These are phyloP conservation scores for Phialemoniopsis sp. DNA, from an alignment of 2,329 filamentous ascomycete species.

Conservation along the genomic window DNA sequence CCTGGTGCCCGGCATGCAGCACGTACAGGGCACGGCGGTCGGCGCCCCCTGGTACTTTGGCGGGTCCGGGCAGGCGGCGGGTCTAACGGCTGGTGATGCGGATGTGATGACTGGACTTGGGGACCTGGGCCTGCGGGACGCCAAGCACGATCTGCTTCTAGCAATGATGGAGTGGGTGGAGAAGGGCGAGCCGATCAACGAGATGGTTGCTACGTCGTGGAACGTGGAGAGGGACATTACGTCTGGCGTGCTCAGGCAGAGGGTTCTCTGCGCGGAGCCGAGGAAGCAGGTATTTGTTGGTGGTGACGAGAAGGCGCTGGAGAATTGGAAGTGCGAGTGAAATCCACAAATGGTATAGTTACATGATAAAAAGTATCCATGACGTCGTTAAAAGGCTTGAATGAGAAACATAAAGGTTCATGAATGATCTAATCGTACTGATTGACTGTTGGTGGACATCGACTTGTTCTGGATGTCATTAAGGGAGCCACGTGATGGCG, in stretches of 20 bases:
- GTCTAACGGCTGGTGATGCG: conserved; percentile 2
- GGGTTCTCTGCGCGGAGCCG: conserved; percentile 1
- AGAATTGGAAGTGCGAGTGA: too few relatives aligned
- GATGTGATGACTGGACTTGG: conserved; percentile 15
- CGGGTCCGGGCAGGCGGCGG: conserved; percentile 17
- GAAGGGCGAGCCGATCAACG: conserved; percentile 14
- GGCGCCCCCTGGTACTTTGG: conserved; percentile 29
- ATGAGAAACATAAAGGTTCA: too few relatives aligned
- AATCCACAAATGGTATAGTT: too few relatives aligned
- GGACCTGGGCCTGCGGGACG: conserved; percentile 27
- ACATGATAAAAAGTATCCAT: too few relatives aligned
- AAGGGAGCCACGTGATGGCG: too few relatives aligned
- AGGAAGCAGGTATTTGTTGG: background rate
- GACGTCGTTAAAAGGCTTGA: too few relatives aligned
- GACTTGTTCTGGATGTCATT: too few relatives aligned
- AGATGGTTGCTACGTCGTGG: conserved; percentile 7
- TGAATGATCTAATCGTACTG: too few relatives aligned
- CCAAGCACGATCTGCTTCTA: conserved; percentile 26
- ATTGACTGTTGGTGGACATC: too few relatives aligned
- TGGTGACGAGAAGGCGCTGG: too few relatives aligned
- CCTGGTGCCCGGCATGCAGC: conserved; percentile 43
- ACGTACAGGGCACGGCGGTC: conserved; percentile 31
- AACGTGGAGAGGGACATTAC: background rate
- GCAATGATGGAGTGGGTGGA: conserved; percentile 34
- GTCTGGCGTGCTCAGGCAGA: conserved; percentile 1